Evolutionary conservation across 139 green algal genomes (phyloP), one percentile per base, ranked within the genome.

Genomic region (Chlamydomonas sp.): DNA sequence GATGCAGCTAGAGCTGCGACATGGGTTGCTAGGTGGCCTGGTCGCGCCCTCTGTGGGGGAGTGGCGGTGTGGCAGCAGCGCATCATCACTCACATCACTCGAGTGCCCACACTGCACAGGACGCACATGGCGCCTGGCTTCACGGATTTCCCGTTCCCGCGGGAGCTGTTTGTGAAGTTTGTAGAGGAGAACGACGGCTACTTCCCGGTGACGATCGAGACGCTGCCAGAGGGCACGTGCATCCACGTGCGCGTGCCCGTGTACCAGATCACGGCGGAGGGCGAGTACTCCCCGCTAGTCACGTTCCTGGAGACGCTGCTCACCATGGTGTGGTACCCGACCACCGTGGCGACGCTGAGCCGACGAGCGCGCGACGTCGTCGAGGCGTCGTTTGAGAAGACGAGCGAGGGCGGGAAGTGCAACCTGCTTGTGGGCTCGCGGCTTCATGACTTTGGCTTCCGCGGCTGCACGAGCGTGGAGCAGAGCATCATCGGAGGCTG

Each of bases 291-390:
- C 0, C 73, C 80, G 1, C 83, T 97, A 35, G 91, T 83, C 80
- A 97, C 91, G 16, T 97, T 88, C 70, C 63, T 97, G 70, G 91
- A 97, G 74, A 95, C 88, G 26, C 62, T 97, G 34, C 72, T 97
- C 1, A 92, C 88, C 37, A 89, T 89, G 81, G 65, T 91, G 5
- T 92, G 88, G 88, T 97, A 97, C 73, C 90, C 89, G 2, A 87
- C 85, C 29, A 92, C 87, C 2, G 91, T 97, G 6, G 91, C 91
- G 28, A 97, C 91, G 0, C 81, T 95, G 1, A 89, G 79, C 68
- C 77, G 91, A 0, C 73, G 91, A 20, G 79, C 77, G 22, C 80
- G 84, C 26, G 87, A 96, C 57, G 70, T 89, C 24, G 85, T 97
- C 48, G 88, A 87, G 59, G 75, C 70, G 10, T 84, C 77, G 2